Evolutionary conservation across 495 filamentous ascomycete species (phyloP).

Genomic region (Pyrenula massariospora): DNA sequence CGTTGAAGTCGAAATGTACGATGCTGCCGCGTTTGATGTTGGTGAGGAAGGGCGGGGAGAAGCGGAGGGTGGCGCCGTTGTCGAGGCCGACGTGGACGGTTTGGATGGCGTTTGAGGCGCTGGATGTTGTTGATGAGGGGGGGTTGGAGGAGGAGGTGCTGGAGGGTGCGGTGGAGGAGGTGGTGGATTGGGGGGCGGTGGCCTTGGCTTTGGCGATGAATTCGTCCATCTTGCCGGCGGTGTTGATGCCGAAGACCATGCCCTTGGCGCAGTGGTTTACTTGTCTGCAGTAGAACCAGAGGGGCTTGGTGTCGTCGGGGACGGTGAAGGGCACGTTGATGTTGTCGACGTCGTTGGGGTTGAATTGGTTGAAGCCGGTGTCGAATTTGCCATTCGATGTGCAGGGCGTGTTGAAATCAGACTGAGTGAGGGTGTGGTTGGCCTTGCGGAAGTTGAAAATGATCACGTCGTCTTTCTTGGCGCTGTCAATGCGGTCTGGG

Average conservation of each 20-base stretch:
- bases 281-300: slow-evolving; percentile 46
- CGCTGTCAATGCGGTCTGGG: background rate
- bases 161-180: background rate
- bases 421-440: slow-evolving; percentile 12
- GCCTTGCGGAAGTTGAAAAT: slow-evolving; percentile 7
- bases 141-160: background rate
- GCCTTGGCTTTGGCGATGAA: background rate
- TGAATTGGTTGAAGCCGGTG: slow-evolving; percentile 11
- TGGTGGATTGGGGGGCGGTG: background rate
- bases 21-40: slow-evolving; percentile 1
- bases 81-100: slow-evolving; percentile 7
- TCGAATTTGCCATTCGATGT: slow-evolving; percentile 6
- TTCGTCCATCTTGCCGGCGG: background rate
- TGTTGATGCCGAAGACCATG: background rate
- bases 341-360: slow-evolving; percentile 5
- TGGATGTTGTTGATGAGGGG: slow-evolving; percentile 17
- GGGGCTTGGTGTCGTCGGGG: slow-evolving; percentile 28
- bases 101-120: background rate
- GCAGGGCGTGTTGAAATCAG: slow-evolving; percentile 3
- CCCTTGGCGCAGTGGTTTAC: slow-evolving; percentile 15
- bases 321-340: background rate
- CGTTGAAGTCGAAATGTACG: slow-evolving; percentile 18
- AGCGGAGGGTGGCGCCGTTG: slow-evolving; percentile 4
- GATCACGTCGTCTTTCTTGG: slow-evolving; percentile 5
- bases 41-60: slow-evolving; percentile 6